Base-by-base conservation (phyloP, 164 flowering plant species). In the Stephania yunnanensis region DNA sequence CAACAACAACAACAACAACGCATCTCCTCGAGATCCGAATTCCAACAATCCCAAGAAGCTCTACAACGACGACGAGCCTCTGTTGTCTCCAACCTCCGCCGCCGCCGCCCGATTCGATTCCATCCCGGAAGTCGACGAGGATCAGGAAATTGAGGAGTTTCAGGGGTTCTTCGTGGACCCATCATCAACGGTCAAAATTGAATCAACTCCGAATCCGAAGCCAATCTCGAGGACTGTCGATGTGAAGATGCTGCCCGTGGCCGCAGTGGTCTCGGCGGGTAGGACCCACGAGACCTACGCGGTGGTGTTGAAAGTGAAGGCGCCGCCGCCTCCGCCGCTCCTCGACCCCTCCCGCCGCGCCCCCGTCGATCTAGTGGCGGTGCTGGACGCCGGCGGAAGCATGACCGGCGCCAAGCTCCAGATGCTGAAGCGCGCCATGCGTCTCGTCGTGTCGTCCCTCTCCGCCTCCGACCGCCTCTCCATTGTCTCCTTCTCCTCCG, bases 31-130 rank as follows among this genome's bases (percentile, higher is more conserved):
- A 63, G 76, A 66, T 53, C 55, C 29, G 55, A 69, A 10, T 64
- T 53, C 25, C 66, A 29, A 7, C 79, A 5, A 80, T 81, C 46
- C 76, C 42, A 36, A 76, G 3, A 80, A 77, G 42, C 48, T 77
- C 25, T 92, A 92, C 77, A 88, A 88, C 22, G 99, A 96, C 74
- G 99, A 96, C 70, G 97, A 94, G 80, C 91, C 98, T 6, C 77
- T 91, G 44, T 64, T 82, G 0, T 82, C 92, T 2, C 88, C 99
- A 0, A 81, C 80, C 1, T 70, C 87, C 9, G 83, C 42, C 1
- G 72, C 87, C 9, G 83, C 82, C 1, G 77, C 76, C 10, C 82
- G 84, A 22, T 87, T 90, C 71, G 76, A 70, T 55, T 85, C 94
- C 1, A 90, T 91, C 0, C 95, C 94, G 0, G 97, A 90, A 55